These are phyloP conservation scores for Rhynchospora pubera DNA, from an alignment of 176 grass and related monocot species.

Conservation along the genomic window DNA sequence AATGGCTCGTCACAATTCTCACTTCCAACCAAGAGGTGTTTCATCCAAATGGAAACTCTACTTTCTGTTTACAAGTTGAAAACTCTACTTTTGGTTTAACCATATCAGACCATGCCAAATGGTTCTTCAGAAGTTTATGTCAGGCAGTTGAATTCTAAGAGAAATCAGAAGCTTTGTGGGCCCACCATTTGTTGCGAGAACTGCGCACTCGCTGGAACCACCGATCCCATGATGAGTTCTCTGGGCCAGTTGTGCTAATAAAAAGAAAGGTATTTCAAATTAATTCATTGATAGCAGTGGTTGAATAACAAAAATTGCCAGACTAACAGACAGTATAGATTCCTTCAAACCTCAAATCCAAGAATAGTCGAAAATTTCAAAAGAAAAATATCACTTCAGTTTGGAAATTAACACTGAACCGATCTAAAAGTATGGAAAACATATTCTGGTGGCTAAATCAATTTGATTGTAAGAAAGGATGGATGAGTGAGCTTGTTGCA, in stretches of 20 bases:
- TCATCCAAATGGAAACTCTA: neutral
- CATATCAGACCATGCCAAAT: slow-evolving; percentile 14
- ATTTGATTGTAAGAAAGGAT: neutral
- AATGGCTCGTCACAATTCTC: slow-evolving; percentile 4
- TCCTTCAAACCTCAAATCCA: slow-evolving; percentile 2
- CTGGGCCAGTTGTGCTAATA: slow-evolving; percentile 71
- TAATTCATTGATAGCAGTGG: neutral
- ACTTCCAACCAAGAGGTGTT: slow-evolving; percentile 2
- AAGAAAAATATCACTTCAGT: neutral
- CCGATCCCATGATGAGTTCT: slow-evolving; percentile 80
- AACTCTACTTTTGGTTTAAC: slow-evolving; percentile 6
- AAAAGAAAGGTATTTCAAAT: neutral
- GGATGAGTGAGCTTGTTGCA: neutral
- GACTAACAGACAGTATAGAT: neutral
- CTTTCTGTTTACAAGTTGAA: slow-evolving; percentile 11
- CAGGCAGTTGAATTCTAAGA: slow-evolving; percentile 32
- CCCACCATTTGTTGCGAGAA: slow-evolving; percentile 85
- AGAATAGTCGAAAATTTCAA: neutral
- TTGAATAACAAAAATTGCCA: neutral
- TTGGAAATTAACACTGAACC: neutral
- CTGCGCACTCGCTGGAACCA: slow-evolving; percentile 91
- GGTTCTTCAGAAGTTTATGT: neutral
- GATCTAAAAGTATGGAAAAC: neutral
- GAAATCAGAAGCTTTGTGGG: slow-evolving; percentile 63
- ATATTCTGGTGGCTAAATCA: neutral